Evolutionary conservation across 2,329 filamentous ascomycete genomes (phyloP).

Genomic region (Neospermospora avenae): DNA sequence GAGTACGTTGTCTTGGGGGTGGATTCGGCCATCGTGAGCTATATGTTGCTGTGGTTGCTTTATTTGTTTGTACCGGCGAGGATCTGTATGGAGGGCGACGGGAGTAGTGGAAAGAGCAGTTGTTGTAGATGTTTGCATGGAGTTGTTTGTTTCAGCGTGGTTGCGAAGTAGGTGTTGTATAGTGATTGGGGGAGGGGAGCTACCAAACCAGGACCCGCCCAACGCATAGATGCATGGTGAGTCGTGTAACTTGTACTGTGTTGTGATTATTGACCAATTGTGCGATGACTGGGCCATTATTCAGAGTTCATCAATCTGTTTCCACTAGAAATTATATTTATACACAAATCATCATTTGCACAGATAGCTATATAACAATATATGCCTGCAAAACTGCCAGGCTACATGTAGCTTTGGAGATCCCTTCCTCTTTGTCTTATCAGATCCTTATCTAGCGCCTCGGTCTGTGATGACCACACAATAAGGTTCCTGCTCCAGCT

Average conservation of each 20-base stretch:
- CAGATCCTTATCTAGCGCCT: no score
- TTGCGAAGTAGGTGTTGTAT: constrained; percentile 5
- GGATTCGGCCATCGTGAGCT: constrained; percentile 32
- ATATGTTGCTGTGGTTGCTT: neutral
- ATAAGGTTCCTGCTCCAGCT: no score
- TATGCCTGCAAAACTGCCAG: no score
- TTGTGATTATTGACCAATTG: neutral
- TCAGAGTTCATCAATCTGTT: neutral
- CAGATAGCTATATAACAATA: no score
- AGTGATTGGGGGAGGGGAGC: constrained; percentile 14
- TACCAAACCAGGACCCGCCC: constrained; percentile 6
- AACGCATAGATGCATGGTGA: constrained; percentile 1
- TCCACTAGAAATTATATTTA: neutral
- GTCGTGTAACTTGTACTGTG: neutral
- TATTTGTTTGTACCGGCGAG: neutral
- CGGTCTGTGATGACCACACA: no score
- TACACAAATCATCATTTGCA: no score
- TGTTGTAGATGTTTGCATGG: constrained; percentile 8
- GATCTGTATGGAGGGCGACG: neutral
- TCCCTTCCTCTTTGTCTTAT: no score
- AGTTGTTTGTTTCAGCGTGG: constrained; percentile 20
- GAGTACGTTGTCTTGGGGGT: constrained; percentile 33
- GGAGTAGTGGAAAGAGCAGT: neutral
- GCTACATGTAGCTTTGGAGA: no score
- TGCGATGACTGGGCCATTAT: no score